Evolutionary conservation across 345 rosid species (phyloP).

Genomic region (Chamaenerion angustifolium): DNA sequence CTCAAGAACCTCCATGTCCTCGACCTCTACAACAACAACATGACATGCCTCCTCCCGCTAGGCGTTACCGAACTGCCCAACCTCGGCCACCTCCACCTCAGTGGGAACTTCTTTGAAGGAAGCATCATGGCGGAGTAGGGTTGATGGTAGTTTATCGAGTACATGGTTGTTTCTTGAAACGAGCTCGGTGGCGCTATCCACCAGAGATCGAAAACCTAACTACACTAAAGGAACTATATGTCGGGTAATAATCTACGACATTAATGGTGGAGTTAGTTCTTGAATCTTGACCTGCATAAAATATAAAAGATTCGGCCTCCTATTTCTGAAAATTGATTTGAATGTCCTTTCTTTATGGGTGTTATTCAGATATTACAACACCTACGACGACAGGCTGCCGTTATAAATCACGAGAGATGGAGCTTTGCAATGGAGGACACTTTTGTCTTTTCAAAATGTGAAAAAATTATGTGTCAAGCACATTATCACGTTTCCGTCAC

Average conservation of each 20-base stretch:
- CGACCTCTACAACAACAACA: conserved; percentile 43
- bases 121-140: conserved; percentile 36
- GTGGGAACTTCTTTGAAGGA: conserved; percentile 53
- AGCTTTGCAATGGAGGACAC: no score
- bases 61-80: conserved; percentile 22
- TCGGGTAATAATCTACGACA: no score
- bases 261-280: no score
- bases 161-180: conserved; percentile 43
- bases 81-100: conserved; percentile 41
- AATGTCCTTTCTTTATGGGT: no score
- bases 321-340: no score
- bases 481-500: no score
- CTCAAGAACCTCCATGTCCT: conserved; percentile 26
- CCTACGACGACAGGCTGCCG: conserved; percentile 43
- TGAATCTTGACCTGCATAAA: no score
- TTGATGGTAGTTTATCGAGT: conserved; percentile 18
- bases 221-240: conserved; percentile 22
- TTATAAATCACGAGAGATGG: no score
- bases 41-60: conserved; percentile 34
- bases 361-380: conserved; percentile 47
- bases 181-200: conserved; percentile 38
- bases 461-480: no score
- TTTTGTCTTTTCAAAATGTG: no score
- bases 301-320: no score
- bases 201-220: conserved; percentile 43